These are phyloP conservation scores for Nematocida homosporus DNA, from an alignment of 371 early-diverging fungal genomes.

Conservation along the genomic window DNA sequence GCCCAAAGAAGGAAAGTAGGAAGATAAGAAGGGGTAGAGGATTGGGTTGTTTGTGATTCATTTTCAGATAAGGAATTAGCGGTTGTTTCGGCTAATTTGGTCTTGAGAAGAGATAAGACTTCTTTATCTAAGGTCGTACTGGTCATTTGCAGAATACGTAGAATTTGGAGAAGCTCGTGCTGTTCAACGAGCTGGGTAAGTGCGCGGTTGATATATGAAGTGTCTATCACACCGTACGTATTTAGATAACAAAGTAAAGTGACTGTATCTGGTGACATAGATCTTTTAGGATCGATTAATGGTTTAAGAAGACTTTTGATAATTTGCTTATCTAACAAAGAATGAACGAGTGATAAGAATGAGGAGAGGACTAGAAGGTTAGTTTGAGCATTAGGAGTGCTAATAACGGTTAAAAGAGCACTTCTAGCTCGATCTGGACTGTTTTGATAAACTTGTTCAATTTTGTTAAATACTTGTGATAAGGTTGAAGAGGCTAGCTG, in stretches of 20 bases:
- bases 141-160: slow-evolving; percentile 36
- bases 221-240: slow-evolving; percentile 42
- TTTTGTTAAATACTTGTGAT: slow-evolving; percentile 27
- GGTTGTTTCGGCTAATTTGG: not conserved
- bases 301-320: slow-evolving; percentile 5
- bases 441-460: slow-evolving; percentile 13
- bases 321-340: slow-evolving; percentile 33
- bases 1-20: slow-evolving; percentile 19
- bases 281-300: not conserved
- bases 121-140: slow-evolving; percentile 1
- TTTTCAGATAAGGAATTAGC: too few species aligned
- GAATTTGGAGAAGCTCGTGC: slow-evolving; percentile 13
- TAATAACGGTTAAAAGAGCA: slow-evolving; percentile 13
- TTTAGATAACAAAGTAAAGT: slow-evolving; percentile 43
- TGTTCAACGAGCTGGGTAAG: not conserved
- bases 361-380: slow-evolving; percentile 43
- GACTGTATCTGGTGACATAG: slow-evolving; percentile 2
- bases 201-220: slow-evolving; percentile 7
- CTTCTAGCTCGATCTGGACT: not conserved
- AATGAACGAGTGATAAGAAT: slow-evolving; percentile 42
- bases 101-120: not conserved
- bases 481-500: slow-evolving; percentile 27
- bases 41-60: not conserved
- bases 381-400: slow-evolving; percentile 4
- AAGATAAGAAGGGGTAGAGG: not conserved